These are phyloP conservation scores for Pseudogymnoascus sp. DNA, from an alignment of 2,329 filamentous ascomycete genomes.

Conservation along the genomic window DNA sequence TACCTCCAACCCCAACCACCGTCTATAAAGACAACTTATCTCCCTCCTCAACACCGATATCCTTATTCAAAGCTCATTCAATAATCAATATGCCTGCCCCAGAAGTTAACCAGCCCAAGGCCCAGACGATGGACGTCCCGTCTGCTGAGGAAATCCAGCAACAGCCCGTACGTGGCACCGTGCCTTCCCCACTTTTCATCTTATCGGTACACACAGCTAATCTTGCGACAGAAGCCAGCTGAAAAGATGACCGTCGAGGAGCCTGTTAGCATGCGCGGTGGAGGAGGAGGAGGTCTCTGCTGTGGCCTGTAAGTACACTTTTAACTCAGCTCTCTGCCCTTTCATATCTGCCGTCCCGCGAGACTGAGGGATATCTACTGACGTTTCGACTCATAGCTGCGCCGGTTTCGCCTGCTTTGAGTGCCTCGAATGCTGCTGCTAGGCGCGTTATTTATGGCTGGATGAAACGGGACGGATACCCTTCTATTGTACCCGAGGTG, in stretches of 20 bases:
- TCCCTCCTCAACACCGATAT: neutral
- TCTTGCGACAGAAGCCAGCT: conserved; percentile 9
- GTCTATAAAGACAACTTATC: neutral
- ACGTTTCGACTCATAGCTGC: conserved; percentile 12
- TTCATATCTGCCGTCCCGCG: neutral
- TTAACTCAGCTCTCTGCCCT: neutral
- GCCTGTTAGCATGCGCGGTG: conserved; percentile 18
- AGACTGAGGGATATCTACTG: neutral
- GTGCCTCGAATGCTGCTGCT: conserved; percentile 22
- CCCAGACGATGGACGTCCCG: conserved; percentile 7
- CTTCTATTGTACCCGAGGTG: neutral
- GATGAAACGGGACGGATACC: neutral
- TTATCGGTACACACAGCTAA: neutral
- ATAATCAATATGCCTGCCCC: conserved; percentile 8
- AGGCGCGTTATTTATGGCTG: neutral
- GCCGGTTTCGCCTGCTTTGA: conserved; percentile 22
- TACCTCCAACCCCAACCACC: neutral
- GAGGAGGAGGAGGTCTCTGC: conserved; percentile 19
- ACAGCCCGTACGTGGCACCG: conserved; percentile 16
- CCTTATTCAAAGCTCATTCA: neutral
- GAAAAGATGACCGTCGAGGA: conserved; percentile 12
- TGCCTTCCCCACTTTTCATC: neutral
- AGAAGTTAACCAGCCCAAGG: conserved; percentile 8
- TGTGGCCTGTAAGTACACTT: conserved; percentile 18
- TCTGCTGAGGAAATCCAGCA: conserved; percentile 11